These are phyloP conservation scores for Talaromyces funiculosus DNA, from an alignment of 2,329 filamentous ascomycete genomes.

Conservation along the genomic window DNA sequence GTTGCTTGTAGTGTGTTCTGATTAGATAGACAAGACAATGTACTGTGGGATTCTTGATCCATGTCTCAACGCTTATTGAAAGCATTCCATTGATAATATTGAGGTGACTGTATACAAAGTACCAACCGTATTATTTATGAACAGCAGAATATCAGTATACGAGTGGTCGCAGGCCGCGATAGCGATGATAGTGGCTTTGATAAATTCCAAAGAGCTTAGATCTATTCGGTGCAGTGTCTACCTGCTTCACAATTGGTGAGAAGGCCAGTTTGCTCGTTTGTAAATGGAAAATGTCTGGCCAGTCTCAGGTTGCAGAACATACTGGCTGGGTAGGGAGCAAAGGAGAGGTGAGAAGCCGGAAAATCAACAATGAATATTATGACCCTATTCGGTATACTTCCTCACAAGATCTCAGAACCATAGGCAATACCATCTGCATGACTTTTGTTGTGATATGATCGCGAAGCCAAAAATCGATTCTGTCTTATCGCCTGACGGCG, in stretches of 20 bases:
- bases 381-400: neutral
- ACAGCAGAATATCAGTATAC: neutral
- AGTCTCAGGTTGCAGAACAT: conserved; percentile 1
- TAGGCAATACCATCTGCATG: neutral
- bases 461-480: neutral
- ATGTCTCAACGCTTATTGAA: neutral
- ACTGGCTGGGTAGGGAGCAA: neutral
- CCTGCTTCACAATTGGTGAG: neutral
- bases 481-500: neutral
- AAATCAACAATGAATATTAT: neutral
- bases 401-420: no score
- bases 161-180: neutral
- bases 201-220: neutral
- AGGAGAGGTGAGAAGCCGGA: neutral
- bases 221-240: neutral
- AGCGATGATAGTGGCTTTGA: neutral
- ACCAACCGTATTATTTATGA: neutral
- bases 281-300: neutral
- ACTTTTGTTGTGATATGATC: neutral
- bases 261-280: neutral
- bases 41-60: neutral
- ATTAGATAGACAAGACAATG: neutral
- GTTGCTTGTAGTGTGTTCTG: neutral
- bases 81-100: neutral
- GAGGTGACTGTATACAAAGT: neutral